Base-by-base conservation (phyloP, 768 basidiomycete genomes). In the Russula sp. region DNA sequence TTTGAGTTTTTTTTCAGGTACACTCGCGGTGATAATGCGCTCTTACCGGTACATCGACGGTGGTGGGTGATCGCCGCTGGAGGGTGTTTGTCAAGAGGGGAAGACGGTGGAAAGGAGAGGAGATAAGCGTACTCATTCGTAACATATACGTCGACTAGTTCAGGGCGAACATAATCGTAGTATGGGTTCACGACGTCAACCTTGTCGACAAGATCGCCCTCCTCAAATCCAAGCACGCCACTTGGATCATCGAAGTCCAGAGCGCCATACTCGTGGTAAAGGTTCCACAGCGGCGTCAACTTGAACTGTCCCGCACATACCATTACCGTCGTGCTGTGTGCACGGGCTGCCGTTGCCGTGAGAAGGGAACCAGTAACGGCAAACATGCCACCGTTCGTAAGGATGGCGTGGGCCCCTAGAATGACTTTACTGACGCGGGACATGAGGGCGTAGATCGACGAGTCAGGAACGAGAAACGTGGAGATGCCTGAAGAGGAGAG, bases 301-400 rank as follows among this genome's bases (percentile, higher is more conserved):
- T 99, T 99, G 79, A 94, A 99, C 75, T 97, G 94, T 2, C 96
- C 97, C 2, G 92, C 89, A 71, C 92, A 93, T 14, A 97, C 90
- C 42, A 96, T 90, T 50, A 98, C 90, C 0, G 94, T 94, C 22
- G 92, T 94, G 70, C 89, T 86, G 76, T 97, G 94, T 32, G 87
- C 89, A 62, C 85, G 85, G 40, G 95, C 95, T 54, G 94, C 94
- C 26, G 89, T 85, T 4, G 91, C 92, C 1, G 88, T 91, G 49
- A 94, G 79, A 20, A 94, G 81, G 1, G 92, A 89, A 22, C 95
- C 95, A 0, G 90, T 83, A 50, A 91, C 83, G 18, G 92, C 90
- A 74, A 96, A 94, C 83, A 98, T 89, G 16, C 95, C 94, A 16
- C 97, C 97, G 72, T 98, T 96, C 28, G 96, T 95, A 56, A 97